Evolutionary conservation across 345 rosid species (phyloP).

Genomic region (Aquilaria sinensis): DNA sequence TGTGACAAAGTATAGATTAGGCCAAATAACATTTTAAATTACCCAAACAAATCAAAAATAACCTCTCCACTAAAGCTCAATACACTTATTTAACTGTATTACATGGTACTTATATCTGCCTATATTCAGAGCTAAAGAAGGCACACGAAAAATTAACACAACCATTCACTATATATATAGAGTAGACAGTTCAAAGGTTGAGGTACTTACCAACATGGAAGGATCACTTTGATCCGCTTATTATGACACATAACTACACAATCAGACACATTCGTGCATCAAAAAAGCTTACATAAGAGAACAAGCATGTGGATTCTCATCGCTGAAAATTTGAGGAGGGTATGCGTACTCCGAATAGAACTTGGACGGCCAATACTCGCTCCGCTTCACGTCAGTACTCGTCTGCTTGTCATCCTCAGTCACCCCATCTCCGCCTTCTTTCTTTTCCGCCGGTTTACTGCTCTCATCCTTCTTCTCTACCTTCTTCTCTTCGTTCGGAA

Average conservation of each 20-base stretch:
- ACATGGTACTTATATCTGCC: too few species aligned
- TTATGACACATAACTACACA: neutral
- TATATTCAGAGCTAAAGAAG: too few species aligned
- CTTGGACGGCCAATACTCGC: slow-evolving; percentile 42
- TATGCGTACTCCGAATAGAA: slow-evolving; percentile 29
- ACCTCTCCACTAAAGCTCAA: too few species aligned
- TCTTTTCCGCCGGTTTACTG: slow-evolving; percentile 18
- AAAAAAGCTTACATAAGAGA: slow-evolving; percentile 33
- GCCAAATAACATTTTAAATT: too few species aligned
- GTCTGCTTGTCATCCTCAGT: slow-evolving; percentile 13
- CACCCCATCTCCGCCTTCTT: slow-evolving; percentile 15
- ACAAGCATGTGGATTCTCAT: slow-evolving; percentile 72
- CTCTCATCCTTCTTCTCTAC: slow-evolving; percentile 21
- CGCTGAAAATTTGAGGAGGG: slow-evolving; percentile 53
- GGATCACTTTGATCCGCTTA: too few species aligned
- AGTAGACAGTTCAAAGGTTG: too few species aligned
- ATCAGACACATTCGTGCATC: neutral
- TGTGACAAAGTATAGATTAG: too few species aligned
- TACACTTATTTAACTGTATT: too few species aligned
- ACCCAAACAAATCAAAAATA: too few species aligned
- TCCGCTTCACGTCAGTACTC: slow-evolving; percentile 32
- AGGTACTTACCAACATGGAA: too few species aligned
- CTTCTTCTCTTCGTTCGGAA: slow-evolving; percentile 42
- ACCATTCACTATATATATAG: too few species aligned
- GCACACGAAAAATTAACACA: too few species aligned